Conservation (phyloP, 441 rosid genomes). For the Gossypium gossypioides region DNA sequence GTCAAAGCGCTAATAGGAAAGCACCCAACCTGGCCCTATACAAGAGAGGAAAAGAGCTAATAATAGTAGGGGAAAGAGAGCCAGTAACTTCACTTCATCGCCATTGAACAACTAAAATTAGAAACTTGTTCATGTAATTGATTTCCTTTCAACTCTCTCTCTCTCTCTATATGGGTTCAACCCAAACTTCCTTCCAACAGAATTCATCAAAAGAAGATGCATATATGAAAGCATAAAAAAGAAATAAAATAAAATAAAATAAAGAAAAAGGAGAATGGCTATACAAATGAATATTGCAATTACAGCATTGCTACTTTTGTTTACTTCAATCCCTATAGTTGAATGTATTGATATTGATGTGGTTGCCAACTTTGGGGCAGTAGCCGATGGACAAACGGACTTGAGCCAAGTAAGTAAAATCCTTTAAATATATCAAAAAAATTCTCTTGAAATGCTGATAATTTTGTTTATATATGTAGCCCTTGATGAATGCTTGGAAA, state of each 20-base stretch:
- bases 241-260: not conserved
- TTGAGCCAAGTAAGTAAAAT: conserved; percentile 13
- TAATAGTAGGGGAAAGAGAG: not conserved
- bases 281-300: not conserved
- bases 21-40: not conserved
- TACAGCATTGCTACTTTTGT: not conserved
- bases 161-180: not conserved
- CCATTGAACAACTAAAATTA: not conserved
- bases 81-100: not conserved
- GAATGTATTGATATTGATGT: conserved; percentile 11
- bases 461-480: conserved; percentile 9
- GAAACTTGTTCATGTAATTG: not conserved
- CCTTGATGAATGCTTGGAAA: conserved; percentile 29
- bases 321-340: not conserved
- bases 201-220: not conserved
- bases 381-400: conserved; percentile 27
- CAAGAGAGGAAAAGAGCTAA: not conserved
- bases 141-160: not conserved
- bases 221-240: no score
- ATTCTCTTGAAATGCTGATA: not conserved
- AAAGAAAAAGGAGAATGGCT: not conserved
- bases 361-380: conserved; percentile 26
- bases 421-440: not conserved
- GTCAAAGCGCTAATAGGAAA: not conserved
- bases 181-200: not conserved